Evolutionary conservation across 1,139 yeast species (phyloP), one percentile per base, ranked within the genome.

Genomic region (Ogataea hybrid): DNA sequence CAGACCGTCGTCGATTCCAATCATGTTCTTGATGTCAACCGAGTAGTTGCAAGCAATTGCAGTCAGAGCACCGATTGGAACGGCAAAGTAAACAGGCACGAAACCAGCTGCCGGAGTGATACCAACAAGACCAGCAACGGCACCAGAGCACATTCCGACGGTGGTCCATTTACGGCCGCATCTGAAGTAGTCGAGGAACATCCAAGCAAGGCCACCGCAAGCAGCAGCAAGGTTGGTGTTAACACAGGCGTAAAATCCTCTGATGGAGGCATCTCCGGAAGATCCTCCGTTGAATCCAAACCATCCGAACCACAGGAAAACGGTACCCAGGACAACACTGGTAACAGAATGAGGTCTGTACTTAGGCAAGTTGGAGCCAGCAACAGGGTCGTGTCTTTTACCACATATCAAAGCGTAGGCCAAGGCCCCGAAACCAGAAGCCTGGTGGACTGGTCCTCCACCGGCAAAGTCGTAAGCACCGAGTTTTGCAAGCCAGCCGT

Each of bases 201-300:
- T 82, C 96, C 96, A 90, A 39, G 96, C 76, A 56, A 92, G 73
- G 43, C 95, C 96, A 67, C 96, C 97, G 58, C 78, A 67, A 12
- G 95, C 82, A 48, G 97, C 97, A 46, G 97, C 96, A 54, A 90
- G 62, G 67, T 90, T 88, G 59, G 97, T 88, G 75, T 87, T 88
- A 59, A 85, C 86, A 63, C 86, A 79, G 23, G 96, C 95, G 70
- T 89, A 88, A 85, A 88, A 87, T 43, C 96, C 89, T 69, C 97
- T 84, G 63, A 90, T 81, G 48, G 90, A 67, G 31, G 96, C 84
- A 63, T 86, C 84, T 64, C 96, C 96, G 42, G 96, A 86, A 37
- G 96, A 87, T 57, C 97, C 97, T 65, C 96, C 96, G 73, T 92
- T 90, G 78, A 90, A 90, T 40, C 97, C 97, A 59, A 86, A 88